phyloP scores from a whole-genome alignment of 345 rosid species.

The Heritiera fomes region DNA sequence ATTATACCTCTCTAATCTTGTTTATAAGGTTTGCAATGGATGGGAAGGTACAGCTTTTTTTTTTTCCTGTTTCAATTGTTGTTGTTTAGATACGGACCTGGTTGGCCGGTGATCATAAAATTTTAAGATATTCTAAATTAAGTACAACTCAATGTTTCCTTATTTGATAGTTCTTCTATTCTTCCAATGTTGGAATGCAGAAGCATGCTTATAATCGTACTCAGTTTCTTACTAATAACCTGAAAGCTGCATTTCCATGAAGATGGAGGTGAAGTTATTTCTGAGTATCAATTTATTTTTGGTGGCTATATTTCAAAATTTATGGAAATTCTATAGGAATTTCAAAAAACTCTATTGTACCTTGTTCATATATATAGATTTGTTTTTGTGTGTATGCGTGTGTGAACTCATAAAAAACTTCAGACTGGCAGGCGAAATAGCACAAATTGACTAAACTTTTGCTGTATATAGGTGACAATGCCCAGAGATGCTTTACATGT shows the following conservation, averaged over 20 bases:
- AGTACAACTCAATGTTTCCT: not conserved
- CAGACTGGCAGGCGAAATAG: not conserved
- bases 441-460: not conserved
- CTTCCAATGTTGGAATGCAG: not conserved
- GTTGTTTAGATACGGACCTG: not conserved
- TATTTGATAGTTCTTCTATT: not conserved
- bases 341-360: not conserved
- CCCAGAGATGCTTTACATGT: conserved; percentile 92
- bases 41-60: not conserved
- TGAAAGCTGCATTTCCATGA: not conserved
- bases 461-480: conserved; percentile 68
- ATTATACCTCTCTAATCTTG: not conserved
- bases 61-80: not conserved
- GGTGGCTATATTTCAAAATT: not conserved
- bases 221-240: not conserved
- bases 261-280: conserved; percentile 9
- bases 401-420: not conserved
- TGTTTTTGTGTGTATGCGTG: no score
- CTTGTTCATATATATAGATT: not conserved
- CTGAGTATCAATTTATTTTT: not conserved
- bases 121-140: not conserved
- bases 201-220: not conserved
- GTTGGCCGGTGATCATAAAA: not conserved
- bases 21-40: not conserved
- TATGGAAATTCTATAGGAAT: not conserved